These are phyloP conservation scores for Dalbergia oliveri DNA, from an alignment of 306 rosid genomes.

Conservation along the genomic window DNA sequence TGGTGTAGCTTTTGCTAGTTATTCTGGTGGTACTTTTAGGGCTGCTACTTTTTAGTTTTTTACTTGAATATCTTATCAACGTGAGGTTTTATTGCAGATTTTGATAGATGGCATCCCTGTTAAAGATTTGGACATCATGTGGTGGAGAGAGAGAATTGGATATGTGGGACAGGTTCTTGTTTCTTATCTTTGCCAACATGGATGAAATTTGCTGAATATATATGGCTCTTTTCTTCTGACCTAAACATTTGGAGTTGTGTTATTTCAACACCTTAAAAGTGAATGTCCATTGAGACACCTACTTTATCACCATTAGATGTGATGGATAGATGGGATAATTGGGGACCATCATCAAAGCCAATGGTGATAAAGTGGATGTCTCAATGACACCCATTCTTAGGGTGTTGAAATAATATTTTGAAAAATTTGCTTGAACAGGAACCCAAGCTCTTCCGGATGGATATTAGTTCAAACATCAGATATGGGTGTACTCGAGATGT, in stretches of 20 bases:
- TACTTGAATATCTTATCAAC: constrained; percentile 15
- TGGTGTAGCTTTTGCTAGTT: not conserved
- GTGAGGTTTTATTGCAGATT: constrained; percentile 62
- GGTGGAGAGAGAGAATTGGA: constrained; percentile 98
- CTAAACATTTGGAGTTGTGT: not conserved
- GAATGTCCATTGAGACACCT: too few species aligned
- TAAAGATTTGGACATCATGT: constrained; percentile 73
- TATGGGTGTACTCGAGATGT: constrained; percentile 82
- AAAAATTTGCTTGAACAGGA: constrained; percentile 60
- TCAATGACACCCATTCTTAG: too few species aligned
- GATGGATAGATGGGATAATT: too few species aligned
- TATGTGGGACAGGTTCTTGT: constrained; percentile 89
- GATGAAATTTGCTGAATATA: constrained; percentile 29
- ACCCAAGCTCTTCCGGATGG: constrained; percentile 91
- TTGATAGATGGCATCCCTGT: constrained; percentile 80
- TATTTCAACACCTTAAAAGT: too few species aligned
- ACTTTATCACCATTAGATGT: too few species aligned
- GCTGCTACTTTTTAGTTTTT: not conserved
- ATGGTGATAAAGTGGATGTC: too few species aligned
- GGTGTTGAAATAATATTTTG: too few species aligned
- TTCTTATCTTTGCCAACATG: constrained; percentile 5
- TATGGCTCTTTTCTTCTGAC: constrained; percentile 36
- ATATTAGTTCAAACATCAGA: constrained; percentile 83
- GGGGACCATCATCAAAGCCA: too few species aligned
- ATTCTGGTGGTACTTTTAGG: constrained; percentile 14